Evolutionary conservation across 257 asterid species (phyloP).

Genomic region (Jacaranda mimosifolia): DNA sequence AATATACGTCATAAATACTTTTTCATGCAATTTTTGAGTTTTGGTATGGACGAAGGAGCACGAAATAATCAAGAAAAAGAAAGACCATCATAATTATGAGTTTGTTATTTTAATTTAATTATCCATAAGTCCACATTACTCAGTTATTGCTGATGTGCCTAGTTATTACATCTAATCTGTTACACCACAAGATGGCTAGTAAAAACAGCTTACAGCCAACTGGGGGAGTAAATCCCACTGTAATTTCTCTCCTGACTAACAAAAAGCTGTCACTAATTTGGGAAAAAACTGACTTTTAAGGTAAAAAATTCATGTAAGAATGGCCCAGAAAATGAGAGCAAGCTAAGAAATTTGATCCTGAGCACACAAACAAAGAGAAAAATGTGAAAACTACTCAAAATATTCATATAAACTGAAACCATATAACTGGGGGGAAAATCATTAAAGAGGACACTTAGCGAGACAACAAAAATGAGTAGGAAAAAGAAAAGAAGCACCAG

Average conservation of each 20-base stretch:
- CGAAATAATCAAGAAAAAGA: not conserved
- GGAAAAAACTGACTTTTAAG: not conserved
- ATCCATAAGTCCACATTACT: not conserved
- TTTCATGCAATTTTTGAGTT: not conserved
- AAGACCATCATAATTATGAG: not conserved
- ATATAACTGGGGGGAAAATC: not conserved
- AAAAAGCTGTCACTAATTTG: slow-evolving; percentile 9
- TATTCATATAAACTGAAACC: not conserved
- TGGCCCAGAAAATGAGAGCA: slow-evolving; percentile 9
- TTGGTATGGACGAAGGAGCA: not conserved
- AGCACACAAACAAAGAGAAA: slow-evolving; percentile 9
- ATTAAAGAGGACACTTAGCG: not conserved
- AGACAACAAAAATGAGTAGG: not conserved
- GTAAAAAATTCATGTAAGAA: not conserved
- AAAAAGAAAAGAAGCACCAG: not conserved
- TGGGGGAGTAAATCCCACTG: not conserved
- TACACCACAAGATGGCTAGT: not conserved
- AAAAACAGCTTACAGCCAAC: not conserved
- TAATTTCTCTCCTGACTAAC: not conserved
- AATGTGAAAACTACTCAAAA: not conserved
- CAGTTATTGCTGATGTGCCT: not conserved
- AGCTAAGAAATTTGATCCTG: not conserved
- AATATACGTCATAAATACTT: not conserved
- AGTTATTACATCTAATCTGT: not conserved
- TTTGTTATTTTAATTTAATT: not conserved